These are phyloP conservation scores for Ophiostoma novo-ulmi DNA, from an alignment of 2,329 filamentous ascomycete species.

Conservation along the genomic window DNA sequence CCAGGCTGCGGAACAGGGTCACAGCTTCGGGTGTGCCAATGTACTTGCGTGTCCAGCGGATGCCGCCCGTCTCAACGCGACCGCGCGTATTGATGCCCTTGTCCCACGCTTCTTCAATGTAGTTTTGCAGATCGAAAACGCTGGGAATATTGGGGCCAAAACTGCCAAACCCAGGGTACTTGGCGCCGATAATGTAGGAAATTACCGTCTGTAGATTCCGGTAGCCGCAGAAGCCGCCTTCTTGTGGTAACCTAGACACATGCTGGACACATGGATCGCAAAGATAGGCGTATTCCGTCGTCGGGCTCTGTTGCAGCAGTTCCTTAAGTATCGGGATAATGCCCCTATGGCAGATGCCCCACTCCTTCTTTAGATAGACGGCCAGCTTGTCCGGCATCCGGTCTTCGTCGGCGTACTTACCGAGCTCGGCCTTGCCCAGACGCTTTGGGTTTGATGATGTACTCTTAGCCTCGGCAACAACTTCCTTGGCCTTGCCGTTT, in stretches of 20 bases:
- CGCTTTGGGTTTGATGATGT: slow-evolving; percentile 17
- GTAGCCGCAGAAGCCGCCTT: slow-evolving; percentile 91
- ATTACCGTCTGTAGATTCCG: slow-evolving; percentile 89
- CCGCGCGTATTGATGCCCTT: slow-evolving; percentile 71
- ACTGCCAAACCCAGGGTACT: slow-evolving; percentile 51
- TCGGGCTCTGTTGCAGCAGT: slow-evolving; percentile 59
- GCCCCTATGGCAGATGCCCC: slow-evolving; percentile 52
- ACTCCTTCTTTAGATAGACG: slow-evolving; percentile 55
- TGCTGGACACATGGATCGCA: slow-evolving; percentile 73
- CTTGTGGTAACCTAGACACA: slow-evolving; percentile 72
- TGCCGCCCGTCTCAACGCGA: slow-evolving; percentile 76
- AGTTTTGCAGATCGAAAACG: slow-evolving; percentile 76
- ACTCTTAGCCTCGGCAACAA: not conserved
- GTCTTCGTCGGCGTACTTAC: slow-evolving; percentile 66
- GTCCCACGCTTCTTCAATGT: slow-evolving; percentile 87
- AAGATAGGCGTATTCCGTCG: slow-evolving; percentile 67
- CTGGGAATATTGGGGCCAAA: slow-evolving; percentile 63
- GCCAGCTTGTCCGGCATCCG: slow-evolving; percentile 68
- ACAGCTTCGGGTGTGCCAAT: slow-evolving; percentile 90
- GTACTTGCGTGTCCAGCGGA: slow-evolving; percentile 85
- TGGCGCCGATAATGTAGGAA: slow-evolving; percentile 65
- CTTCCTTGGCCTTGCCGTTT: not conserved
- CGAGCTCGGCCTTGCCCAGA: slow-evolving; percentile 56
- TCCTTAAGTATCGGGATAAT: slow-evolving; percentile 59
- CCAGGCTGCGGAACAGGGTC: slow-evolving; percentile 66